Base-by-base conservation (phyloP, 1,284 basidiomycete species). In the Apiotrichum montevideense region DNA sequence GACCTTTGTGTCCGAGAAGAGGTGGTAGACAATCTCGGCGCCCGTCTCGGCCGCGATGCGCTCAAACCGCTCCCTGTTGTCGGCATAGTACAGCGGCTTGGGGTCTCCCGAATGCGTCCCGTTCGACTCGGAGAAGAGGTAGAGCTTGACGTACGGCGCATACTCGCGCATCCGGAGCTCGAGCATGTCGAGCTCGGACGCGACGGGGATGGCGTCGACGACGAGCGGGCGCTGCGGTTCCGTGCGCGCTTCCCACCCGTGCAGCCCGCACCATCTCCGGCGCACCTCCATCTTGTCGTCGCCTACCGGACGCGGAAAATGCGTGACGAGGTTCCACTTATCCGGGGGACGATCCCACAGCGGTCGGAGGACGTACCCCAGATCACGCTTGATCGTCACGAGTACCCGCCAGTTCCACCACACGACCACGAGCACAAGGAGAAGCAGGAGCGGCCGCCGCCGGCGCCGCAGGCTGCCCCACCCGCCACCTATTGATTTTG, bases 131-230 rank as follows among this genome's bases (percentile, higher is more conserved):
- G 87, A 75, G 62, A 88, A 81, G 67, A 87, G 79, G 70, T 87
- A 86, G 14, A 78, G 76, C 68, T 84, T 81, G 14, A 87, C 85
- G 51, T 83, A 78, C 3, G 78, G 70, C 56, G 81, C 80, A 56
- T 86, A 80, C 72, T 88, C 86, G 71, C 83, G 77, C 72, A 87
- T 74, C 5, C 86, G 79, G 54, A 87, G 81, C 69, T 87, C 85
- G 50, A 87, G 73, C 55, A 87, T 73, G 68, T 87, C 86, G 35
- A 87, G 74, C 71, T 87, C 86, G 57, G 81, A 84, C 71, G 80
- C 82, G 73, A 84, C 78, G 41, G 85, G 78, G 39, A 86, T 79
- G 3, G 84, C 83, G 65, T 86, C 85, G 41, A 67, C 56, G 32
- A 70, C 58, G 13, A 49, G 39, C 1, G 62, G 61, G 5, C 35